Base-by-base conservation (phyloP, 331 rosid genomes). In the Spiraea crenata region DNA sequence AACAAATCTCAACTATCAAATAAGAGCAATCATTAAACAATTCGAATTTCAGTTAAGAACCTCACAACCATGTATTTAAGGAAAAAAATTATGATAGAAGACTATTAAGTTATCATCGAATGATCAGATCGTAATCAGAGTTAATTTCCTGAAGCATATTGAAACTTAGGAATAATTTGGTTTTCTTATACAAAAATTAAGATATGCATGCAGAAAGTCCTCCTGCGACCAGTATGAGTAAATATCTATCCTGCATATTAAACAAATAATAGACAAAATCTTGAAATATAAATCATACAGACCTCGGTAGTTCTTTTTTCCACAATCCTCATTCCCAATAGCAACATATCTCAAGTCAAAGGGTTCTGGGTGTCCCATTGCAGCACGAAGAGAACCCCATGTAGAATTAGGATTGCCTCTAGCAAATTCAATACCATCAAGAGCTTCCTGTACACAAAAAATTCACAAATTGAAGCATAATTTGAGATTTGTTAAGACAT, bases 331-430 rank as follows among this genome's bases (percentile, higher is more conserved):
- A 75, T 92, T 92, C 73, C 98, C 98, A 62, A 89, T 82, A 60
- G 98, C 98, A 34, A 92, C 86, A 45, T 87, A 87, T 82, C 74
- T 85, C 55, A 92, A 81, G 81, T 92, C 90, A 80, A 92, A 92
- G 55, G 96, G 98, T 63, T 87, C 81, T 2, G 87, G 87, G 70
- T 84, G 98, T 72, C 98, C 98, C 98, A 92, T 85, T 55, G 84
- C 47, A 58, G 86, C 93, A 77, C 98, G 92, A 62, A 89, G 6
- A 38, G 98, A 89, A 66, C 96, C 98, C 98, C 98, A 92, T 45
- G 75, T 84, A 34, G 98, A 87, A 77, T 56, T 50, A 38, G 86
- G 71, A 72, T 25, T 66, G 45, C 90, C 90, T 75, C 86, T 86
- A 4, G 90, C 90, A 76, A 86, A 86, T 78, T 86, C 88, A 17